phyloP scores from a whole-genome alignment of 192 early-diverging fungal genomes.

The Blastocladiella britannica region DNA sequence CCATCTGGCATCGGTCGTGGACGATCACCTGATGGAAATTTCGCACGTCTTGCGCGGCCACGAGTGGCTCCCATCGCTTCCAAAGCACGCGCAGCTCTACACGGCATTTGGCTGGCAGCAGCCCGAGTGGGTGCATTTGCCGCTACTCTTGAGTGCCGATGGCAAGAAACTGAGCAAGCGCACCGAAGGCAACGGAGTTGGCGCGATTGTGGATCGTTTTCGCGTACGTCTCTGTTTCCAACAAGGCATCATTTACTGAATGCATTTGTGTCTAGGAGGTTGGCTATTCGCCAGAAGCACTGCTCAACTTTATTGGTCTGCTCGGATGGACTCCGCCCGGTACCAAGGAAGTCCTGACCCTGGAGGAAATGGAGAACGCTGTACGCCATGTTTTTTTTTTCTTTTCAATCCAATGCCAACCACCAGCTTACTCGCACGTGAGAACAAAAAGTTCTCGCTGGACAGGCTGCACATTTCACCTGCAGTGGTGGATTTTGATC shows the following conservation, averaged over 20 bases:
- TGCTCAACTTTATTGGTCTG: constrained; percentile 72
- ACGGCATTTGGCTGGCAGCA: constrained; percentile 53
- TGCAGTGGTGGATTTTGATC: neutral
- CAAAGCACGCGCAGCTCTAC: constrained; percentile 75
- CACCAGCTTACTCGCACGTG: too few species aligned
- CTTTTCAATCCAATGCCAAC: too few species aligned
- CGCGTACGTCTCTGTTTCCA: constrained; percentile 11
- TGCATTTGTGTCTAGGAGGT: constrained; percentile 30
- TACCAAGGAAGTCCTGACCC: constrained; percentile 38
- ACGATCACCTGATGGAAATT: constrained; percentile 77
- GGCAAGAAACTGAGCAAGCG: constrained; percentile 79
- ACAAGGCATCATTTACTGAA: neutral
- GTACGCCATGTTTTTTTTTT: too few species aligned
- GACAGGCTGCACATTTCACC: neutral
- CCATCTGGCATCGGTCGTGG: constrained; percentile 85
- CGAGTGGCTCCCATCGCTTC: constrained; percentile 87
- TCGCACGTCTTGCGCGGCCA: constrained; percentile 85
- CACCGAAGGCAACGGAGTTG: constrained; percentile 45
- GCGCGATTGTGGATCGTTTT: constrained; percentile 30
- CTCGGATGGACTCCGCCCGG: constrained; percentile 53
- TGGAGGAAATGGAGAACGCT: constrained; percentile 32
- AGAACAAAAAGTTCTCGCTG: neutral
- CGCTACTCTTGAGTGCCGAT: constrained; percentile 62
- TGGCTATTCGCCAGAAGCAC: constrained; percentile 63
- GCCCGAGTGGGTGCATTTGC: constrained; percentile 70